phyloP scores from a whole-genome alignment of 2,329 filamentous ascomycete genomes.

The Niveomyces coronatus region DNA sequence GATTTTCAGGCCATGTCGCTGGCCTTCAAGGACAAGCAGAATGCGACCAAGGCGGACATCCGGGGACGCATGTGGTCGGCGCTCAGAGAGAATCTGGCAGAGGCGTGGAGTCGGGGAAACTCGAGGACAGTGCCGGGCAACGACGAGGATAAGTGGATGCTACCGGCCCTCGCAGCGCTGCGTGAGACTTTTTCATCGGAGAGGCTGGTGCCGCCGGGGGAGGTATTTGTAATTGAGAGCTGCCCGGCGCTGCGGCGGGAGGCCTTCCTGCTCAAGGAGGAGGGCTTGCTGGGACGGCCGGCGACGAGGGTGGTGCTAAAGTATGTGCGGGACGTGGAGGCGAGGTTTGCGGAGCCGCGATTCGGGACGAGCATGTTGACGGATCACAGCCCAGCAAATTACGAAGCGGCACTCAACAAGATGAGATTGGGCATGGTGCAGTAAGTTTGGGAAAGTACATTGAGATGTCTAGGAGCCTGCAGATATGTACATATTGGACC shows the following conservation, averaged over 20 bases:
- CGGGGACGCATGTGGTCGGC: constrained; percentile 55
- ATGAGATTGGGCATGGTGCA: constrained; percentile 40
- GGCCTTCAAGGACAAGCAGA: constrained; percentile 62
- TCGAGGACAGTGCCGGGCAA: constrained; percentile 24
- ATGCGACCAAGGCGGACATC: constrained; percentile 56
- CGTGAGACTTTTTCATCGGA: constrained; percentile 56
- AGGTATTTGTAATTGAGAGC: constrained; percentile 64
- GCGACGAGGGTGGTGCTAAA: constrained; percentile 60
- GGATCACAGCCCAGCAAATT: constrained; percentile 65
- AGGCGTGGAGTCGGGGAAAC: constrained; percentile 46
- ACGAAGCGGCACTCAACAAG: constrained; percentile 58
- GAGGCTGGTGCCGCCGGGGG: constrained; percentile 65
- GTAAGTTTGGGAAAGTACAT: too few relatives aligned
- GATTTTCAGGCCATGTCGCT: constrained; percentile 64
- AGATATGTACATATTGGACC: too few relatives aligned
- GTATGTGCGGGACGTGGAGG: constrained; percentile 62
- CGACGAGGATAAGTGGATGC: constrained; percentile 59
- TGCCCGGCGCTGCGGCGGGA: constrained; percentile 57
- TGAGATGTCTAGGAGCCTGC: too few relatives aligned
- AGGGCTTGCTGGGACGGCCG: constrained; percentile 48
- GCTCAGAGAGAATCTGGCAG: constrained; percentile 49
- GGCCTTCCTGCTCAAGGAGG: constrained; percentile 41
- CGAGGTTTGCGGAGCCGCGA: constrained; percentile 56
- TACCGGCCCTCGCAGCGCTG: constrained; percentile 54
- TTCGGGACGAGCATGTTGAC: constrained; percentile 66